phyloP scores from a whole-genome alignment of 1,284 basidiomycete genomes.

The Papiliotrema laurentii region DNA sequence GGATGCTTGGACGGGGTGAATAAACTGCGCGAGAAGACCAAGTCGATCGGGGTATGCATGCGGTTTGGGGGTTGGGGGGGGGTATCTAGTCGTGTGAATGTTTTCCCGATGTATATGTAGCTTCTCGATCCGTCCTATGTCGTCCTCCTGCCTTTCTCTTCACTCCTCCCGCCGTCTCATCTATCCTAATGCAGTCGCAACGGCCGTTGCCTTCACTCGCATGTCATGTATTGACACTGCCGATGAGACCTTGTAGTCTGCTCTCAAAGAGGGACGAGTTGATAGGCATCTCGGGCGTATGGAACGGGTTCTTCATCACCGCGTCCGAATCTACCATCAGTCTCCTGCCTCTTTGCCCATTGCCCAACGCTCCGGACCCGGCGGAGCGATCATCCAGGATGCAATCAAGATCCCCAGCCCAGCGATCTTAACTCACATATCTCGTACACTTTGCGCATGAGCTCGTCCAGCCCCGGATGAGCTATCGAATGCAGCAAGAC shows the following conservation, averaged over 20 bases:
- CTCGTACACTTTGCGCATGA: conserved; percentile 80
- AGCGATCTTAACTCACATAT: conserved; percentile 55
- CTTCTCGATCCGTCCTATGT: no score
- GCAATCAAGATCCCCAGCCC: neutral
- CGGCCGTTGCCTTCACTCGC: no score
- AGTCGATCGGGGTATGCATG: no score
- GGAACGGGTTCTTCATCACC: conserved; percentile 99
- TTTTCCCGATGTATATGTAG: no score
- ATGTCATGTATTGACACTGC: conserved; percentile 20
- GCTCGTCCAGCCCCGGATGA: conserved; percentile 58
- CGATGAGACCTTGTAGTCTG: conserved; percentile 50
- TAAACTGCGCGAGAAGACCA: neutral
- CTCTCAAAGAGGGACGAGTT: conserved; percentile 83
- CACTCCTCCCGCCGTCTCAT: no score
- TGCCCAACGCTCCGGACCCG: no score
- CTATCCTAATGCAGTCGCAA: no score
- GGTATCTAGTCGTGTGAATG: no score
- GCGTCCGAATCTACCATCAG: conserved; percentile 59
- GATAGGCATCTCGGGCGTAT: conserved; percentile 98
- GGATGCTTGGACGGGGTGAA: conserved; percentile 32
- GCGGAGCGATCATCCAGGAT: neutral
- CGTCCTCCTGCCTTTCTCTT: no score
- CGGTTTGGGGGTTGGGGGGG: no score
- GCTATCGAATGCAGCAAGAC: conserved; percentile 74
- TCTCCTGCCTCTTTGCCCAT: neutral